Evolutionary conservation across 345 rosid species (phyloP).

Genomic region (Acer yangbiense): DNA sequence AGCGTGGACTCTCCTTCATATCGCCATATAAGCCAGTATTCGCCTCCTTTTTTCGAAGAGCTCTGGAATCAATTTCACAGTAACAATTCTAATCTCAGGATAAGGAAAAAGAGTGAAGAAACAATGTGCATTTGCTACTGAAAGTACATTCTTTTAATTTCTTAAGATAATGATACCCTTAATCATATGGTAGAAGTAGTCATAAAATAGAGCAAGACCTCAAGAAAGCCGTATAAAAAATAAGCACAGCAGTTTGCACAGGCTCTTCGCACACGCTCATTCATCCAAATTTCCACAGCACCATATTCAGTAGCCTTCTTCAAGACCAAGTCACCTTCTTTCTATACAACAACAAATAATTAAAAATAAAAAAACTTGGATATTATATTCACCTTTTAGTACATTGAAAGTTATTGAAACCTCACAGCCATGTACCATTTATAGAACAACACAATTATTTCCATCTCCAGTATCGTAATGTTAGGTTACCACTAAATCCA

Average conservation of each 20-base stretch:
- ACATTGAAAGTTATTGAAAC: neutral
- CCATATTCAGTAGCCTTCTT: conserved; percentile 98
- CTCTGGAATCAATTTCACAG: conserved; percentile 45
- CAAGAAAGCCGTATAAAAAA: conserved; percentile 85
- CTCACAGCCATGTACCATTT: neutral
- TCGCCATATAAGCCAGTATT: conserved; percentile 93
- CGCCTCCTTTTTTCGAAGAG: conserved; percentile 73
- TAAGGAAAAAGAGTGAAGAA: neutral
- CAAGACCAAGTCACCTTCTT: conserved; percentile 80
- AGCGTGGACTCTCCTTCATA: conserved; percentile 91
- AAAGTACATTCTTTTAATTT: conserved; percentile 14
- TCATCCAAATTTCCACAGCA: conserved; percentile 99
- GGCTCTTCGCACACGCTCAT: conserved; percentile 95
- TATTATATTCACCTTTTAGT: neutral
- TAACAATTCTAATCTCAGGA: conserved; percentile 17
- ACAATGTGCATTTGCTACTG: neutral
- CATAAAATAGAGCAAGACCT: conserved; percentile 55
- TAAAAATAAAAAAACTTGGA: neutral
- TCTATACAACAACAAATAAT: conserved; percentile 40
- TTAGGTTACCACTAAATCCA: neutral
- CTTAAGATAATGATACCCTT: conserved; percentile 29
- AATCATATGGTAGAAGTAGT: conserved; percentile 37
- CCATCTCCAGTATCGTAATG: neutral
- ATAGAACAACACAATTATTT: neutral
- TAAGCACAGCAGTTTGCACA: conserved; percentile 94